Conservation (phyloP, 176 grass and related monocot species). For the Aegilops bicornis region DNA sequence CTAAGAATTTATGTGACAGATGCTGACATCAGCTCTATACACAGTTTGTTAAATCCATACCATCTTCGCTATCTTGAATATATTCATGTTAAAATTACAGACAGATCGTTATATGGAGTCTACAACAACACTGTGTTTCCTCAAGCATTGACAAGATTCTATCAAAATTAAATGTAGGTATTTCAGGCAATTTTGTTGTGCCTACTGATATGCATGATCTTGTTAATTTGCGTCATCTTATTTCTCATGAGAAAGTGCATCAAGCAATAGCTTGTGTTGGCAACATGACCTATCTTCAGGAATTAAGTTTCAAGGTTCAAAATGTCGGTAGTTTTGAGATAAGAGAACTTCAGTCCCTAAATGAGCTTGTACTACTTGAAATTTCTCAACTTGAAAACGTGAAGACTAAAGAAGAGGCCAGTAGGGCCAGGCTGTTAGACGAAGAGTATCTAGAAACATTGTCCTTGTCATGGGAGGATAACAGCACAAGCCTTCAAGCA, state of each 20-base stretch:
- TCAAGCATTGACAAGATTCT: constrained; percentile 2
- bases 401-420: background rate
- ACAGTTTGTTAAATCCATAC: background rate
- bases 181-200: background rate
- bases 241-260: constrained; percentile 5
- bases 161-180: constrained; percentile 27
- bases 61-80: constrained; percentile 14
- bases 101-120: background rate
- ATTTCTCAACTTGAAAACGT: constrained; percentile 13
- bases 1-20: no score
- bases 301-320: constrained; percentile 35
- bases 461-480: constrained; percentile 27
- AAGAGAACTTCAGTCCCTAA: constrained; percentile 16
- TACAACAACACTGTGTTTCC: background rate
- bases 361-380: constrained; percentile 24
- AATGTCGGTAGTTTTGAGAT: constrained; percentile 20
- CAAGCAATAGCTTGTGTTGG: background rate
- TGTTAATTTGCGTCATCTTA: constrained; percentile 42
- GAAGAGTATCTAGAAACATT: constrained; percentile 11
- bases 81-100: no score
- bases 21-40: no score
- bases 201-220: constrained; percentile 33
- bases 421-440: background rate
- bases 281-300: constrained; percentile 27
- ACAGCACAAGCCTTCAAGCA: background rate